These are phyloP conservation scores for Periglandula ipomoeae DNA, from an alignment of 2,329 filamentous ascomycete genomes.

Conservation along the genomic window DNA sequence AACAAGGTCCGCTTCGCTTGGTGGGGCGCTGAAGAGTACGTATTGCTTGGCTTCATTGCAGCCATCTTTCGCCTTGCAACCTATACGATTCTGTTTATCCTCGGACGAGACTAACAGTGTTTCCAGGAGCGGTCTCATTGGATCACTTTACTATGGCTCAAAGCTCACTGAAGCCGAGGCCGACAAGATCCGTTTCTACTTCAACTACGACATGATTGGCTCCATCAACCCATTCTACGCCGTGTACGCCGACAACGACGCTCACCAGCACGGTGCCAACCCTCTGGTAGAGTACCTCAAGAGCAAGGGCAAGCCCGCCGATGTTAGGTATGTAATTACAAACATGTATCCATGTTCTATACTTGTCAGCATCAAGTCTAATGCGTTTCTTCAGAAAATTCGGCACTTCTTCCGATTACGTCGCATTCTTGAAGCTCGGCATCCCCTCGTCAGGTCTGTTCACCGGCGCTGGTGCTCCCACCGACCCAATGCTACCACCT, in stretches of 20 bases:
- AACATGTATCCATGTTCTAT: no score
- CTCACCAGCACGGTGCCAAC: slow-evolving; percentile 24
- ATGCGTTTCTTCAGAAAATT: slow-evolving; percentile 16
- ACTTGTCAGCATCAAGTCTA: background rate
- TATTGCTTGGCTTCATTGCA: no score
- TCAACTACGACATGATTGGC: slow-evolving; percentile 66
- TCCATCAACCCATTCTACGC: slow-evolving; percentile 29
- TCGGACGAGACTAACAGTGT: background rate
- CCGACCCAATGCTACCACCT: slow-evolving; percentile 31
- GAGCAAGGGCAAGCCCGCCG: slow-evolving; percentile 17
- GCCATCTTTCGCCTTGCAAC: no score
- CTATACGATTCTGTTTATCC: no score
- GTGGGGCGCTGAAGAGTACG: slow-evolving; percentile 31
- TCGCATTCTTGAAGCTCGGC: slow-evolving; percentile 26
- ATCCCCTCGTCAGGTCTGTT: slow-evolving; percentile 30
- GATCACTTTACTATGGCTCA: slow-evolving; percentile 31
- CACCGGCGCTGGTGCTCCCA: slow-evolving; percentile 23
- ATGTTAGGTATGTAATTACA: slow-evolving; percentile 19
- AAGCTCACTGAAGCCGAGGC: slow-evolving; percentile 27
- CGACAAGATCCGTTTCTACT: slow-evolving; percentile 54
- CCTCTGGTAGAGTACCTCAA: slow-evolving; percentile 22
- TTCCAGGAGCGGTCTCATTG: slow-evolving; percentile 29
- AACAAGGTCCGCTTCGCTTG: slow-evolving; percentile 32
- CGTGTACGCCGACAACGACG: slow-evolving; percentile 31
- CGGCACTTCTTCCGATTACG: slow-evolving; percentile 27